Percentiles rank a stretch among this genome's conserved stretches.
These are phyloP conservation scores for Xerocomus amazonicus DNA, from an alignment of 1,284 basidiomycete species.

Conservation along the genomic window DNA sequence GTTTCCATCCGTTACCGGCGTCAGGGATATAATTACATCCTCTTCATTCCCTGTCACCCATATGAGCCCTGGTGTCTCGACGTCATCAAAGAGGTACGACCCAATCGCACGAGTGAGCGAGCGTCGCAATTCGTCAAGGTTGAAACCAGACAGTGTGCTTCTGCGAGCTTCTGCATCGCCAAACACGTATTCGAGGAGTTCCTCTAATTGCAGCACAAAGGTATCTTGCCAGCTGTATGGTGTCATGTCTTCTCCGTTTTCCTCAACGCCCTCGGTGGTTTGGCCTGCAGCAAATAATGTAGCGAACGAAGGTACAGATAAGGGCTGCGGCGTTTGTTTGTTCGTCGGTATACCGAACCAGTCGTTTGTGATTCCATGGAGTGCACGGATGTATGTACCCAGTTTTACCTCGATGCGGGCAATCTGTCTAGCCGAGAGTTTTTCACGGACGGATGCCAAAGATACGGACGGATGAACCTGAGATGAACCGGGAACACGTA, in stretches of 20 bases:
- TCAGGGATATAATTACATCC: constrained; percentile 43
- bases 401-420: constrained; percentile 53
- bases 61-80: constrained; percentile 61
- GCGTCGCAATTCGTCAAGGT: constrained; percentile 46
- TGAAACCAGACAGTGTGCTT: constrained; percentile 4
- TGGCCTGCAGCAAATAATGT: constrained; percentile 10
- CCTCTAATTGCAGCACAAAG: constrained; percentile 57
- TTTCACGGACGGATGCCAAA: constrained; percentile 35
- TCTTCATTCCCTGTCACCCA: constrained; percentile 57
- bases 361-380: constrained; percentile 68
- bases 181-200: constrained; percentile 40
- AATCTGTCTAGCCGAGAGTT: constrained; percentile 42
- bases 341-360: constrained; percentile 58
- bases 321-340: constrained; percentile 26
- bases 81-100: constrained; percentile 71
- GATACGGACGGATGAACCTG: constrained; percentile 8
- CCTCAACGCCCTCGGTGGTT: constrained; percentile 5
- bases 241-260: constrained; percentile 34
- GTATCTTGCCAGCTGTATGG: constrained; percentile 71
- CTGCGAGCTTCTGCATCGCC: constrained; percentile 1
- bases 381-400: constrained; percentile 52
- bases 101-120: constrained; percentile 65
- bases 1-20: constrained; percentile 1
- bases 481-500: constrained; percentile 14
- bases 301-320: constrained; percentile 9